These are phyloP conservation scores for Gastrolobium villosum DNA, from an alignment of 306 rosid species.

Conservation along the genomic window DNA sequence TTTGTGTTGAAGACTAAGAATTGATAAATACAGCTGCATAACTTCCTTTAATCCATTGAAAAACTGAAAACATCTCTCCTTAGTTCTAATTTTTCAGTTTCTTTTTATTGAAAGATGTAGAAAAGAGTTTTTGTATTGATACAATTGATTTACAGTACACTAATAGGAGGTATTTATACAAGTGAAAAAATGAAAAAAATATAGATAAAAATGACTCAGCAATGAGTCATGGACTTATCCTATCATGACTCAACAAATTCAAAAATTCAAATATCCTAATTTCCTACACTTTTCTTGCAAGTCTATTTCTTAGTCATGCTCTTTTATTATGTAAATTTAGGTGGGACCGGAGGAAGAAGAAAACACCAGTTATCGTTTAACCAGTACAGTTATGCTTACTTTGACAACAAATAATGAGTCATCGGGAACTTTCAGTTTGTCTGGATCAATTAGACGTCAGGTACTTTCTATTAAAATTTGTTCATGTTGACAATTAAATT, in stretches of 20 bases:
- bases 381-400: slow-evolving; percentile 95
- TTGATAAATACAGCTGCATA: slow-evolving; percentile 17
- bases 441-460: slow-evolving; percentile 96
- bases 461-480: slow-evolving; percentile 55
- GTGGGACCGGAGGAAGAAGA: slow-evolving; percentile 95
- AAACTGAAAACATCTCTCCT: slow-evolving; percentile 6
- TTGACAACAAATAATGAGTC: slow-evolving; percentile 84
- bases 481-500: slow-evolving; percentile 25
- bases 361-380: slow-evolving; percentile 76
- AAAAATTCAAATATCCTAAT: too few species aligned
- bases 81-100: slow-evolving; percentile 16
- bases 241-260: too few species aligned
- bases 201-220: too few species aligned
- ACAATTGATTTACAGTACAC: too few species aligned
- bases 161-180: too few species aligned
- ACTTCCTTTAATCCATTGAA: slow-evolving; percentile 24
- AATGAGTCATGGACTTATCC: too few species aligned
- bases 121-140: too few species aligned
- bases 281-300: background rate
- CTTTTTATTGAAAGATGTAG: too few species aligned
- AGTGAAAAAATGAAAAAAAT: too few species aligned
- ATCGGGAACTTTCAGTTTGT: slow-evolving; percentile 89
- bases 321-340: slow-evolving; percentile 50
- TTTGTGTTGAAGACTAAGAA: slow-evolving; percentile 20
- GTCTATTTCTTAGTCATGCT: slow-evolving; percentile 11